Evolutionary conservation across 331 rosid genomes (phyloP).

Genomic region (Stylosanthes scabra): DNA sequence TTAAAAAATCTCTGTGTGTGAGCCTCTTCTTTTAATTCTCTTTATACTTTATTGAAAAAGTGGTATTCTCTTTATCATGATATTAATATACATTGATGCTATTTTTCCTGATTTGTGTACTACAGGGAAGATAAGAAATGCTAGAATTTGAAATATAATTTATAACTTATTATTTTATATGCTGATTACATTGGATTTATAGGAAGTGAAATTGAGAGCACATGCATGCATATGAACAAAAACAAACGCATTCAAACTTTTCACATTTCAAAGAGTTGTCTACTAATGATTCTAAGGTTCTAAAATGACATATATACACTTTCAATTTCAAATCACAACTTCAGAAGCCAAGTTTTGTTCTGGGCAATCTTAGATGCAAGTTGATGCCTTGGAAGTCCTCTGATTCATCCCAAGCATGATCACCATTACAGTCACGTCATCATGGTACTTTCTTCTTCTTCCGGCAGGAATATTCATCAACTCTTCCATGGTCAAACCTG

Average conservation of each 20-base stretch:
- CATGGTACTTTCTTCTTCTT: constrained; percentile 94
- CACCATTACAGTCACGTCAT: constrained; percentile 90
- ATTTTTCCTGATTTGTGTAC: neutral
- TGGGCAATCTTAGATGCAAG: constrained; percentile 51
- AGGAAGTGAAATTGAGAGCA: neutral
- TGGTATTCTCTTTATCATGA: neutral
- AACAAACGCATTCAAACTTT: constrained; percentile 2
- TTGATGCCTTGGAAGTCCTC: constrained; percentile 93
- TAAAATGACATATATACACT: constrained; percentile 32
- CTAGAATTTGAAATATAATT: neutral
- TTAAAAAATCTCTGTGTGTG: neutral
- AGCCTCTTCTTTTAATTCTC: neutral
- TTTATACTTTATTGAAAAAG: neutral
- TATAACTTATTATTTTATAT: neutral
- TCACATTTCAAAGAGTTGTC: neutral
- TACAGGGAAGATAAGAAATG: neutral
- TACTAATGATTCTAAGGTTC: neutral
- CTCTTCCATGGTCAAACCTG: constrained; percentile 94
- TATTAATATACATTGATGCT: neutral
- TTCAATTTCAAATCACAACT: constrained; percentile 18
- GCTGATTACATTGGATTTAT: neutral
- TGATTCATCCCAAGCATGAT: constrained; percentile 86
- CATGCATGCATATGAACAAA: neutral
- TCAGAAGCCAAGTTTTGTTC: constrained; percentile 43
- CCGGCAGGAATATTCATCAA: constrained; percentile 88